Percentiles rank a stretch among this genome's conserved stretches.
Conservation (phyloP, 176 grass and related monocot genomes). For the Triticum timopheevii region DNA sequence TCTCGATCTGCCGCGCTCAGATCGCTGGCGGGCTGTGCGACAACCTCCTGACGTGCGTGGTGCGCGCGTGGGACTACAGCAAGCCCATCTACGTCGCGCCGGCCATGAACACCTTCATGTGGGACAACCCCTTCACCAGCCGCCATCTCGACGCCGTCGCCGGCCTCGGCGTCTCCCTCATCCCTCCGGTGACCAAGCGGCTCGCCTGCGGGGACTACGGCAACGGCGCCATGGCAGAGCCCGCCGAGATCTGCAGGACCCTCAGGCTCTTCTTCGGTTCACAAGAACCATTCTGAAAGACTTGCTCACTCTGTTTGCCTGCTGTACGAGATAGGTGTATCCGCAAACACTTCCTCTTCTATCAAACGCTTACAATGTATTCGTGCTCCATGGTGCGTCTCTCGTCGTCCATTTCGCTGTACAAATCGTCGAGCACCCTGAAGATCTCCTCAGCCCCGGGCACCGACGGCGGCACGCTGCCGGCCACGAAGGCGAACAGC, state of each 20-base stretch:
- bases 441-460: conserved; percentile 24
- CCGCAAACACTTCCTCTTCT: background rate
- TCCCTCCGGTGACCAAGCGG: conserved; percentile 59
- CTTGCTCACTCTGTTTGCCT: background rate
- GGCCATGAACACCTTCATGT: conserved; percentile 90
- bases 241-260: conserved; percentile 46
- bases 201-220: conserved; percentile 75
- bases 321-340: background rate
- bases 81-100: conserved; percentile 77
- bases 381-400: background rate
- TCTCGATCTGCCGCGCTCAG: conserved; percentile 11
- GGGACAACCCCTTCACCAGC: conserved; percentile 72
- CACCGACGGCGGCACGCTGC: background rate
- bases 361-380: background rate
- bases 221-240: conserved; percentile 71
- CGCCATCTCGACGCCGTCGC: conserved; percentile 48
- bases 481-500: conserved; percentile 35
- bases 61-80: conserved; percentile 76
- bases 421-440: conserved; percentile 29
- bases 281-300: background rate
- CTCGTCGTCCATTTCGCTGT: conserved; percentile 33
- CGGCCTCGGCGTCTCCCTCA: conserved; percentile 53
- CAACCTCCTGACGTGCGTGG: conserved; percentile 82
- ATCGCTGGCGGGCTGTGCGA: conserved; percentile 75
- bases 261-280: conserved; percentile 43